These are phyloP conservation scores for Periconia macrospinosa DNA, from an alignment of 2,329 filamentous ascomycete genomes.

Conservation along the genomic window DNA sequence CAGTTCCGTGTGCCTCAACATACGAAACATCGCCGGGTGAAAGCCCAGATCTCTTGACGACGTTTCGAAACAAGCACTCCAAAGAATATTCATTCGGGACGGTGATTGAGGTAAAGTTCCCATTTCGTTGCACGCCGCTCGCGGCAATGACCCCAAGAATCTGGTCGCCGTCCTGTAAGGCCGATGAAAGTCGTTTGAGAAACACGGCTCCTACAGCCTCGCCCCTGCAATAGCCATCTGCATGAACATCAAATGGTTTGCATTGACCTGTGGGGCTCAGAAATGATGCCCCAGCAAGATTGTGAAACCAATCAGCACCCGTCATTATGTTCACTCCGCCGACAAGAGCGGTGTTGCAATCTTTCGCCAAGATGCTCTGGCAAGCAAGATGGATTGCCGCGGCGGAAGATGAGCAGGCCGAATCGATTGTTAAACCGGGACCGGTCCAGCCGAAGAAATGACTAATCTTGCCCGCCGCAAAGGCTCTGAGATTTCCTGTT, in stretches of 20 bases:
- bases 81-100: conserved; percentile 24
- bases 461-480: conserved; percentile 53
- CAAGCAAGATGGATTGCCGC: conserved; percentile 15
- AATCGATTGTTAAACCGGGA: conserved; percentile 14
- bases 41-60: conserved; percentile 32
- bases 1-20: conserved; percentile 34
- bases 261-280: conserved; percentile 31
- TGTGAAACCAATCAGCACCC: conserved; percentile 34
- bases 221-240: conserved; percentile 35
- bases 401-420: conserved; percentile 18
- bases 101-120: conserved; percentile 27
- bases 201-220: conserved; percentile 35
- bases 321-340: conserved; percentile 32
- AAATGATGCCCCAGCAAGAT: conserved; percentile 24
- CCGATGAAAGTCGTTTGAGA: conserved; percentile 40
- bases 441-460: conserved; percentile 23
- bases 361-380: conserved; percentile 30
- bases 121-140: conserved; percentile 48
- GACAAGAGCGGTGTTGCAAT: conserved; percentile 27
- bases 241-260: conserved; percentile 35
- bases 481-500: conserved; percentile 54
- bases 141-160: conserved; percentile 33
- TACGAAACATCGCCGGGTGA: conserved; percentile 29
- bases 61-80: background rate
- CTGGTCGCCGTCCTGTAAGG: conserved; percentile 39